These are phyloP conservation scores for Lathyrus tuberosus DNA, from an alignment of 306 rosid species.

Conservation along the genomic window DNA sequence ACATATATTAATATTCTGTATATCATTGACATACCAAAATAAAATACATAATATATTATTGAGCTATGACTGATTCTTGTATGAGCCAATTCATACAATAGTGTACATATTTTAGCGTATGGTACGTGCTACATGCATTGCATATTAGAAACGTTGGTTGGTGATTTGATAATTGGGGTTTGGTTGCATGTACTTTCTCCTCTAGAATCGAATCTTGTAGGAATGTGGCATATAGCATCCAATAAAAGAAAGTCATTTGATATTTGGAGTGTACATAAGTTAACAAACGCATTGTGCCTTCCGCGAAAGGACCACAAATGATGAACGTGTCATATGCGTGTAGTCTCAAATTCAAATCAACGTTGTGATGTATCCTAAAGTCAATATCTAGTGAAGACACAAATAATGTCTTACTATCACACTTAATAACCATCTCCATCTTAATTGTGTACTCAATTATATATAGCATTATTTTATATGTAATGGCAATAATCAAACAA, in stretches of 20 bases:
- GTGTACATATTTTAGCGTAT: constrained; percentile 18
- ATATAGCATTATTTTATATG: no score
- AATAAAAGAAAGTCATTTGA: not conserved
- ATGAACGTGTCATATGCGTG: not conserved
- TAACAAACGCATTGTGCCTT: not conserved
- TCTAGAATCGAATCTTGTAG: constrained; percentile 18
- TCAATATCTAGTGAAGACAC: not conserved
- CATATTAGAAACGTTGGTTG: constrained; percentile 23
- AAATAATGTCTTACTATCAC: not conserved
- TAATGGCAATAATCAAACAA: no score
- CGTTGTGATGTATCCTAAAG: not conserved
- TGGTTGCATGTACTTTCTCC: constrained; percentile 35
- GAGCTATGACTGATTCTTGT: not conserved
- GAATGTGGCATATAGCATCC: not conserved
- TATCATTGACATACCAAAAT: constrained; percentile 4
- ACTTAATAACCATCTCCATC: not conserved
- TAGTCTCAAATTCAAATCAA: not conserved
- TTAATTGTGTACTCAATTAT: not conserved
- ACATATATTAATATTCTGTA: not conserved
- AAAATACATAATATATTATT: not conserved
- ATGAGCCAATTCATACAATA: not conserved
- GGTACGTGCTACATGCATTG: constrained; percentile 33
- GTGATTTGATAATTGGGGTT: no score
- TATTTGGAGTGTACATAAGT: constrained; percentile 11
- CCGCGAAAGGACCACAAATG: constrained; percentile 4